Conservation (phyloP, 2,329 filamentous ascomycete genomes). For the Xylariaceae sp. region DNA sequence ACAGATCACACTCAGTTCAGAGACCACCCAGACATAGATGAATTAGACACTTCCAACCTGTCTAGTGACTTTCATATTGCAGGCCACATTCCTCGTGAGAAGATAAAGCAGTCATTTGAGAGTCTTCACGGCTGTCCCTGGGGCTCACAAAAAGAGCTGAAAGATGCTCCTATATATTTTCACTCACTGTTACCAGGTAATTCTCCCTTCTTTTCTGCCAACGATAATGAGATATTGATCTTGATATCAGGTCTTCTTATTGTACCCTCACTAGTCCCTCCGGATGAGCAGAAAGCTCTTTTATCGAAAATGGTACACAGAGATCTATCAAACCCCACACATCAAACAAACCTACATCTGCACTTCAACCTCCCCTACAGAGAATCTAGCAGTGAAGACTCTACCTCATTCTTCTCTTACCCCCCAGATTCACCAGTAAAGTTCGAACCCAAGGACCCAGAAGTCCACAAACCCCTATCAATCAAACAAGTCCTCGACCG, state of each 20-base stretch:
- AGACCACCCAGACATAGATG: slow-evolving; percentile 53
- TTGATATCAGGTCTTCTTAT: slow-evolving; percentile 66
- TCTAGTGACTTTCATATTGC: slow-evolving; percentile 44
- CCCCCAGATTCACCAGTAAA: slow-evolving; percentile 47
- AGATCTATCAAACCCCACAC: slow-evolving; percentile 67
- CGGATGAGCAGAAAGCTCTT: slow-evolving; percentile 62
- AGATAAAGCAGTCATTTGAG: slow-evolving; percentile 42
- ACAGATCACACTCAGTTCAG: slow-evolving; percentile 50
- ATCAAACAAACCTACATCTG: slow-evolving; percentile 87
- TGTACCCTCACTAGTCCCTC: slow-evolving; percentile 69
- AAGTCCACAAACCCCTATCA: slow-evolving; percentile 70
- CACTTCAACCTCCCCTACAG: slow-evolving; percentile 70
- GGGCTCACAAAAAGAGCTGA: slow-evolving; percentile 26
- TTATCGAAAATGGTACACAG: slow-evolving; percentile 71
- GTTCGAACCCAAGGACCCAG: slow-evolving; percentile 65
- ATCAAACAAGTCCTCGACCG: slow-evolving; percentile 68
- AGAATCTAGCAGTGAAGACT: slow-evolving; percentile 16
- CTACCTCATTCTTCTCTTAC: slow-evolving; percentile 53
- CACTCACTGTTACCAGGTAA: slow-evolving; percentile 66
- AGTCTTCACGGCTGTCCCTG: slow-evolving; percentile 35
- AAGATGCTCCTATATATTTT: slow-evolving; percentile 54
- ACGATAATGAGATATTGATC: slow-evolving; percentile 1
- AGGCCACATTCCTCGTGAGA: slow-evolving; percentile 39
- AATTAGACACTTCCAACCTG: slow-evolving; percentile 40
- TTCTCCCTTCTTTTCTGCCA: slow-evolving; percentile 19